Conservation (phyloP, 257 asterid genomes). For the Galeopsis tetrahit region DNA sequence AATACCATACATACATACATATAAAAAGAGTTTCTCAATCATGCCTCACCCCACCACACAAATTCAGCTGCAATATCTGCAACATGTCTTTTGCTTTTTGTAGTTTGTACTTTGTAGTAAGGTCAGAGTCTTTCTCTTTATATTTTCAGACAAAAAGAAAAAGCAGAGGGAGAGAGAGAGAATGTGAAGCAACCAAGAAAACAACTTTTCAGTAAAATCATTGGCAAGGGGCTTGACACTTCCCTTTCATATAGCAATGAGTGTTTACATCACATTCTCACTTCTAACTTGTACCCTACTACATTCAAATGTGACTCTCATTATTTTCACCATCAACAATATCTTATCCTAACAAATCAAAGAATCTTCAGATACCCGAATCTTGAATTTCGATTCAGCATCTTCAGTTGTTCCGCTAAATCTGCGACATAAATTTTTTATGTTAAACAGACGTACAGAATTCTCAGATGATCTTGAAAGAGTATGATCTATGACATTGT, state of each 20-base stretch:
- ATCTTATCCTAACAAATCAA: constrained; percentile 49
- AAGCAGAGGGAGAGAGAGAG: constrained; percentile 35
- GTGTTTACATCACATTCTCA: constrained; percentile 52
- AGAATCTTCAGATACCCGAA: constrained; percentile 46
- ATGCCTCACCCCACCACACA: constrained; percentile 26
- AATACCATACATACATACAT: no score
- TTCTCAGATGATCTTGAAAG: not conserved
- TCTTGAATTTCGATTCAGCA: constrained; percentile 25
- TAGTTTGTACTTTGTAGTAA: constrained; percentile 33
- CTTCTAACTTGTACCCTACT: constrained; percentile 21
- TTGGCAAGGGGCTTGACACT: constrained; percentile 45
- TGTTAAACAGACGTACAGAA: not conserved
- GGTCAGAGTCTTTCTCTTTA: constrained; percentile 26
- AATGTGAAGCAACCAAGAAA: constrained; percentile 50
- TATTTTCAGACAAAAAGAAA: constrained; percentile 30
- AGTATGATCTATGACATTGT: not conserved
- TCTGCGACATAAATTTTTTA: constrained; percentile 8
- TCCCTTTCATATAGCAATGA: constrained; percentile 52
- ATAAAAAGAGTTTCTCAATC: not conserved
- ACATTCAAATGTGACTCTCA: constrained; percentile 40
- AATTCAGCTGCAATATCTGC: constrained; percentile 35
- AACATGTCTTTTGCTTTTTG: constrained; percentile 39
- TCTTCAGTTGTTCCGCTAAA: constrained; percentile 12
- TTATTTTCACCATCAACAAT: constrained; percentile 44
- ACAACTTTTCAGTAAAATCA: constrained; percentile 70